Conservation (phyloP, 306 rosid genomes). For the Cajanus cajan region DNA sequence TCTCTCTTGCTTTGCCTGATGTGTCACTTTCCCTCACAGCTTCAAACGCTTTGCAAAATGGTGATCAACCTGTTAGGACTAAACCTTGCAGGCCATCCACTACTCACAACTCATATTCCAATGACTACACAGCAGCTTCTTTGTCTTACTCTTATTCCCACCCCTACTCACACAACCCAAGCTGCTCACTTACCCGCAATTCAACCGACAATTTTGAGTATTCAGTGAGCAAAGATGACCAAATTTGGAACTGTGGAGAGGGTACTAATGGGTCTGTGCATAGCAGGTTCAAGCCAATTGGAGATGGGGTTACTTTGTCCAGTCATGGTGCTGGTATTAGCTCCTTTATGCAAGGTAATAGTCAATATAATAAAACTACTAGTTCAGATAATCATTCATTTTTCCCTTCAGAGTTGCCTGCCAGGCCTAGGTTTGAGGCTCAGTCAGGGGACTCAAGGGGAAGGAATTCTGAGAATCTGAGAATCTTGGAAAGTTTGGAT, state of each 20-base stretch:
- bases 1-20: slow-evolving; percentile 89
- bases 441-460: slow-evolving; percentile 82
- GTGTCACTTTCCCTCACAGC: slow-evolving; percentile 88
- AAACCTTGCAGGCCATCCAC: slow-evolving; percentile 61
- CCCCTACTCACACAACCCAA: slow-evolving; percentile 81
- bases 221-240: slow-evolving; percentile 79
- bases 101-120: slow-evolving; percentile 59
- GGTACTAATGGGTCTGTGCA: slow-evolving; percentile 99
- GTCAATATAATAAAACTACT: slow-evolving; percentile 60
- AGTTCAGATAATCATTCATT: slow-evolving; percentile 85
- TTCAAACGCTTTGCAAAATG: slow-evolving; percentile 71
- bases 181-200: slow-evolving; percentile 87
- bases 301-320: slow-evolving; percentile 73
- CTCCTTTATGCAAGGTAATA: slow-evolving; percentile 69
- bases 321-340: slow-evolving; percentile 64
- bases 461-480: slow-evolving; percentile 71
- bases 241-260: slow-evolving; percentile 94
- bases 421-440: slow-evolving; percentile 70
- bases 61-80: slow-evolving; percentile 44
- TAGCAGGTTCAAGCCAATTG: slow-evolving; percentile 96
- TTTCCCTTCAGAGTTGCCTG: slow-evolving; percentile 91
- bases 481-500: slow-evolving; percentile 61
- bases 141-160: slow-evolving; percentile 84
- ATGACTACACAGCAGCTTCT: slow-evolving; percentile 80
- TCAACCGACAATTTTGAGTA: slow-evolving; percentile 84